A percentile compares a stretch with the other conserved stretches of the same genome.
These are phyloP conservation scores for Triadica sebifera DNA, from an alignment of 345 rosid species.

Conservation along the genomic window DNA sequence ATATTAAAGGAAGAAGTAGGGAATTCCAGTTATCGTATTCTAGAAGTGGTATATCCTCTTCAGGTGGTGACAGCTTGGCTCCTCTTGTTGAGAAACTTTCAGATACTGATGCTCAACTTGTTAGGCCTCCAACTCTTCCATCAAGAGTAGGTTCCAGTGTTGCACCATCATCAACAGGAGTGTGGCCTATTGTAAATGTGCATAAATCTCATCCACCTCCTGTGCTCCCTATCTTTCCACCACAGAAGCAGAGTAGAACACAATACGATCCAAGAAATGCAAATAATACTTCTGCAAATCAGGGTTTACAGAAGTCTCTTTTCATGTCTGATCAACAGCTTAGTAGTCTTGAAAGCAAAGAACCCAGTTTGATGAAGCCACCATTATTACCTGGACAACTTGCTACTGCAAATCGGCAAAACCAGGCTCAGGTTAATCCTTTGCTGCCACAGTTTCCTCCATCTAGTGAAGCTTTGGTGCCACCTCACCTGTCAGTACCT, in stretches of 20 bases:
- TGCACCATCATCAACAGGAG: constrained; percentile 34
- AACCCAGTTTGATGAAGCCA: constrained; percentile 29
- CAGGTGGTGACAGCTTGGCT: constrained; percentile 41
- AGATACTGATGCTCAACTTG: constrained; percentile 42
- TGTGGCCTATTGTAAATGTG: constrained; percentile 57
- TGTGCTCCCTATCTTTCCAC: constrained; percentile 41
- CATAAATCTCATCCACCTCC: constrained; percentile 54
- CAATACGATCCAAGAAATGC: constrained; percentile 49
- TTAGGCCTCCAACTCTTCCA: constrained; percentile 34
- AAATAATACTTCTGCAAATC: constrained; percentile 38
- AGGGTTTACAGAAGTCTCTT: constrained; percentile 43
- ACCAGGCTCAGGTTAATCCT: constrained; percentile 41
- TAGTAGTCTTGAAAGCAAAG: constrained; percentile 42
- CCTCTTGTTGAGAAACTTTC: constrained; percentile 35
- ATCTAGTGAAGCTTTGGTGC: constrained; percentile 40
- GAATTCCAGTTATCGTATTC: constrained; percentile 47
- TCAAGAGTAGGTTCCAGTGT: constrained; percentile 45
- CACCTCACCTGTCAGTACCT: constrained; percentile 42
- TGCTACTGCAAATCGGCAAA: constrained; percentile 47
- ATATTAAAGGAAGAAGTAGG: constrained; percentile 43
- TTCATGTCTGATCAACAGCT: constrained; percentile 51
- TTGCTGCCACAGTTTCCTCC: constrained; percentile 46
- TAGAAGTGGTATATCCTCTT: constrained; percentile 40
- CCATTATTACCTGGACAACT: constrained; percentile 41
- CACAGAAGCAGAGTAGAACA: constrained; percentile 38